These are phyloP conservation scores for Cytidiella melzeri DNA, from an alignment of 768 basidiomycete genomes.

Conservation along the genomic window DNA sequence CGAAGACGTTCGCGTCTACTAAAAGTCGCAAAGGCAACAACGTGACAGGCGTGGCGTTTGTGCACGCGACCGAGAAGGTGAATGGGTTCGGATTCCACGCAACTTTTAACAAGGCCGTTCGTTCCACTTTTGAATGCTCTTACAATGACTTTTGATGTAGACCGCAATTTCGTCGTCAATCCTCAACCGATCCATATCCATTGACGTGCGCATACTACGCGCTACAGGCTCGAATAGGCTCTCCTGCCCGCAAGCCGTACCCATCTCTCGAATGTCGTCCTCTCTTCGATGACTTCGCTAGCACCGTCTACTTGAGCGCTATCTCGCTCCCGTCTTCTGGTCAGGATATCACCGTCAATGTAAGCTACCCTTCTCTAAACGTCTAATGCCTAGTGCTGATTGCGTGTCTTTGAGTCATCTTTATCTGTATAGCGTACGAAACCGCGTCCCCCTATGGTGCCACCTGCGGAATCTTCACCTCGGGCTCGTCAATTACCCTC, in stretches of 20 bases:
- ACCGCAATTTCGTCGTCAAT: not conserved
- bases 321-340: conserved; percentile 7
- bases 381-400: too few relatives aligned
- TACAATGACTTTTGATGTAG: not conserved
- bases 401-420: too few relatives aligned
- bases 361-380: conserved; percentile 2
- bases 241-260: conserved; percentile 9
- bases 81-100: conserved; percentile 27
- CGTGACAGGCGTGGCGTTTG: conserved; percentile 8
- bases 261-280: conserved; percentile 12
- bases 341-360: conserved; percentile 7
- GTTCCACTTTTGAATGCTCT: not conserved
- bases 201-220: not conserved
- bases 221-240: not conserved
- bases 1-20: conserved; percentile 10
- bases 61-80: conserved; percentile 13
- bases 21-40: conserved; percentile 1
- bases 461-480: conserved; percentile 39
- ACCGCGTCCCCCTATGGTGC: conserved; percentile 37
- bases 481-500: conserved; percentile 29
- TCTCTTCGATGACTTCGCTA: conserved; percentile 10
- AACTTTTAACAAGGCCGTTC: not conserved
- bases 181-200: conserved; percentile 9
- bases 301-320: conserved; percentile 5
- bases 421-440: conserved; percentile 21